Evolutionary conservation across 257 asterid genomes (phyloP), one percentile per base, ranked within the genome.

Genomic region (Scutellaria galericulata): DNA sequence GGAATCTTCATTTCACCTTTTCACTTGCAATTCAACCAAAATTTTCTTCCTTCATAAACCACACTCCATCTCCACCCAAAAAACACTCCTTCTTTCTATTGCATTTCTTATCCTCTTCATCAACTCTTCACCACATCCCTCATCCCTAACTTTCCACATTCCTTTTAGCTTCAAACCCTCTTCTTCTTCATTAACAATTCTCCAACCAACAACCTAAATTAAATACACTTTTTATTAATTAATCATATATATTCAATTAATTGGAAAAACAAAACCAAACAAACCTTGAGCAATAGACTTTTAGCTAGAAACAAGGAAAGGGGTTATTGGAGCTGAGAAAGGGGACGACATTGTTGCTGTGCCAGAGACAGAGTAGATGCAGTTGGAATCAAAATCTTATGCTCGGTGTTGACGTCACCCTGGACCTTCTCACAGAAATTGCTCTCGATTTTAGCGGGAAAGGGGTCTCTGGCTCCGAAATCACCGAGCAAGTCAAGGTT

Each of bases 401-500:
- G 98, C 81, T 91, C 98, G 0, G 98, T 93, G 80, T 77, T 74
- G 2, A 78, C 66, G 62, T 56, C 57, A 5, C 96, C 97, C 64
- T 80, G 68, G 3, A 91, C 90, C 53, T 89, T 93, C 0, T 91
- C 96, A 2, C 83, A 87, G 52, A 93, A 93, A 4, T 79, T 61
- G 85, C 96, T 91, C 83, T 86, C 98, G 0, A 93, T 62, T 74
- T 93, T 97, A 0, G 90, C 97, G 7, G 97, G 97, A 71, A 89
- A 91, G 1, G 98, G 96, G 74, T 93, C 98, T 74, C 98, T 80
- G 0, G 91, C 98, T 5, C 97, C 98, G 73, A 93, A 93, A 74
- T 91, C 97, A 37, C 96, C 98, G 24, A 89, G 14, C 64, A 78
- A 27, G 67, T 88, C 88, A 13, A 44, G 11, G 37, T 63, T 37